A percentile compares a stretch with the other conserved stretches of the same genome.
Evolutionary conservation across 2,329 filamentous ascomycete species (phyloP).

Genomic region (Cladosporium cucumerinum): DNA sequence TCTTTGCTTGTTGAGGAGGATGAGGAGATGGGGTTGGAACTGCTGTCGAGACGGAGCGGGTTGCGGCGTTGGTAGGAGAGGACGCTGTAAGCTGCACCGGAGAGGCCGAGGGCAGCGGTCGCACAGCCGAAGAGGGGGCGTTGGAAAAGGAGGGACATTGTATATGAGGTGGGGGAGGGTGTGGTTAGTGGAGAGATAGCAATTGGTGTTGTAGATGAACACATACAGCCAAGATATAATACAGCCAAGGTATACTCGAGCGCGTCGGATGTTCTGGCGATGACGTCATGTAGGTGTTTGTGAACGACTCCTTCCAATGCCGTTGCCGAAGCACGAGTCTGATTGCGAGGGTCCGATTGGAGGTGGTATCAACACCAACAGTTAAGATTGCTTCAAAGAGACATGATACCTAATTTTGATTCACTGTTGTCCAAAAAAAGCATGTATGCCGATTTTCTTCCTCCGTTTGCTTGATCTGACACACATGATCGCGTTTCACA

Average conservation of each 20-base stretch:
- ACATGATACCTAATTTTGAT: no score
- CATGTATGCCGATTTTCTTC: no score
- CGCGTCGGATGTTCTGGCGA: neutral
- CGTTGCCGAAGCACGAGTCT: neutral
- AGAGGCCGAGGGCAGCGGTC: slow-evolving; percentile 25
- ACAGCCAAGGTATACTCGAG: neutral
- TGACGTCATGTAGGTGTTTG: neutral
- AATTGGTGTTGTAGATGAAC: neutral
- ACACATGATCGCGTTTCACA: no score
- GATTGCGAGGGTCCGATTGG: neutral
- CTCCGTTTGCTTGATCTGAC: no score
- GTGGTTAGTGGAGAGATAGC: neutral
- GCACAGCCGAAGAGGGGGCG: slow-evolving; percentile 36
- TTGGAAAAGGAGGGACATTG: slow-evolving; percentile 41
- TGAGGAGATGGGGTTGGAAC: slow-evolving; percentile 19
- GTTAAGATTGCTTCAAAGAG: no score
- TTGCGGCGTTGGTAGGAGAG: slow-evolving; percentile 30
- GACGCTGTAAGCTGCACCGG: slow-evolving; percentile 25
- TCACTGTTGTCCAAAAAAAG: no score
- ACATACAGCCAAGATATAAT: neutral
- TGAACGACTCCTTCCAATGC: neutral
- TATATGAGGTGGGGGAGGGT: neutral
- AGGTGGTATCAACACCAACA: neutral
- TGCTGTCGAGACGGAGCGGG: slow-evolving; percentile 38
- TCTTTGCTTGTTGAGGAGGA: slow-evolving; percentile 33